Conservation (phyloP, 495 filamentous ascomycete genomes). For the Annulohypoxylon nitens region DNA sequence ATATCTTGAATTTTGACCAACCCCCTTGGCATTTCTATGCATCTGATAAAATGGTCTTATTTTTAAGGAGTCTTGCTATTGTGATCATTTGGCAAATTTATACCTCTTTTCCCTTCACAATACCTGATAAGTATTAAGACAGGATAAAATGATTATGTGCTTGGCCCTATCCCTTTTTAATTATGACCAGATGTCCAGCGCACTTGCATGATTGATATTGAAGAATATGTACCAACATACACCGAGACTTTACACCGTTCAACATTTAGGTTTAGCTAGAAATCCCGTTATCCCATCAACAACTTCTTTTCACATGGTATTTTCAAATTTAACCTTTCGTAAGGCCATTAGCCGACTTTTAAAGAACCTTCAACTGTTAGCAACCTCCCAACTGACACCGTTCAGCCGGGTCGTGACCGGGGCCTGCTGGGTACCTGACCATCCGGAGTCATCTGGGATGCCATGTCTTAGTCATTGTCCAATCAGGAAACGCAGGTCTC, state of each 20-base stretch:
- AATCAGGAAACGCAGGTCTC: constrained; percentile 12
- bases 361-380: constrained; percentile 14
- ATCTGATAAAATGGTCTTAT: constrained; percentile 7
- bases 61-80: background rate
- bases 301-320: constrained; percentile 5
- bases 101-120: background rate
- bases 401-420: background rate
- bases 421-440: background rate
- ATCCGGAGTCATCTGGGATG: background rate
- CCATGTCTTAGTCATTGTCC: constrained; percentile 13
- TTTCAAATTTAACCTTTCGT: constrained; percentile 13
- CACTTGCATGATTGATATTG: background rate
- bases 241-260: background rate
- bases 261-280: constrained; percentile 21
- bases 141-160: background rate
- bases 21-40: constrained; percentile 21
- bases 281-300: constrained; percentile 3
- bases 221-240: background rate
- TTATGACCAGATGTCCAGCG: background rate
- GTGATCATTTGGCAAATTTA: background rate
- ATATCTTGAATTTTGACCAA: constrained; percentile 21
- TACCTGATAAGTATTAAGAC: background rate
- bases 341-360: background rate
- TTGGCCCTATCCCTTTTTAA: constrained; percentile 3
- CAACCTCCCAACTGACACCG: background rate